Evolutionary conservation across 2,329 filamentous ascomycete species (phyloP).

Genomic region (Ceratocystis alfenasii): DNA sequence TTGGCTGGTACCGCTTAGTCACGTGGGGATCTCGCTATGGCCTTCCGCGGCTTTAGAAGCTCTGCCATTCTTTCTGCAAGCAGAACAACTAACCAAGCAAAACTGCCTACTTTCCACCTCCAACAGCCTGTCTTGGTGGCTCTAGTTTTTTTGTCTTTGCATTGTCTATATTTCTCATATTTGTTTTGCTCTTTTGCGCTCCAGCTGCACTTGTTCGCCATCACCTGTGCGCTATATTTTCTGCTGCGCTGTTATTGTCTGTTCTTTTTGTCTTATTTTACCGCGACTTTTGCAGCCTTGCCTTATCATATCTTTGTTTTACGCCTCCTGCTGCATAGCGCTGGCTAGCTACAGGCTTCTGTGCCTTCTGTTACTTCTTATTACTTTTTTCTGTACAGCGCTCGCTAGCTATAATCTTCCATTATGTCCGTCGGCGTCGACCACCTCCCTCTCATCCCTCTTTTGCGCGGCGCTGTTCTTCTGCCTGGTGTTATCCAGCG

Average conservation of each 20-base stretch:
- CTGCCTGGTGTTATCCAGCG: slow-evolving; percentile 77
- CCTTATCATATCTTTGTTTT: not conserved
- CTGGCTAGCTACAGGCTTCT: not conserved
- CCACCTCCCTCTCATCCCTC: slow-evolving; percentile 62
- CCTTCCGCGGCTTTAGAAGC: not conserved
- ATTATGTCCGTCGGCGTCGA: slow-evolving; percentile 19
- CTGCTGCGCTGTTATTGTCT: not conserved
- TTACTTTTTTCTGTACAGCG: slow-evolving; percentile 25
- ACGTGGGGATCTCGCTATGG: not conserved
- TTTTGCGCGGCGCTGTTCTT: slow-evolving; percentile 68
- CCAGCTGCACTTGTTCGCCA: not conserved
- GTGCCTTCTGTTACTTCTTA: not conserved
- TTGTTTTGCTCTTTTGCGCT: not conserved
- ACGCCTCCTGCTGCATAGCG: too few species aligned
- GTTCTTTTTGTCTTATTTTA: not conserved
- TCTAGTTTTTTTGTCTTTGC: too few species aligned
- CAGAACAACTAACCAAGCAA: not conserved
- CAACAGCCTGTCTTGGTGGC: not conserved
- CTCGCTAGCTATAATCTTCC: slow-evolving; percentile 20
- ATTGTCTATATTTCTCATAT: too few species aligned
- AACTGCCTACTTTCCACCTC: not conserved
- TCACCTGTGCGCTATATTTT: not conserved
- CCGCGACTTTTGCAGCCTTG: not conserved
- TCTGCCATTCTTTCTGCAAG: not conserved
- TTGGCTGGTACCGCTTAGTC: slow-evolving; percentile 9